Evolutionary conservation across 2,329 filamentous ascomycete species (phyloP).

Genomic region (Coniochaeta hoffmannii): DNA sequence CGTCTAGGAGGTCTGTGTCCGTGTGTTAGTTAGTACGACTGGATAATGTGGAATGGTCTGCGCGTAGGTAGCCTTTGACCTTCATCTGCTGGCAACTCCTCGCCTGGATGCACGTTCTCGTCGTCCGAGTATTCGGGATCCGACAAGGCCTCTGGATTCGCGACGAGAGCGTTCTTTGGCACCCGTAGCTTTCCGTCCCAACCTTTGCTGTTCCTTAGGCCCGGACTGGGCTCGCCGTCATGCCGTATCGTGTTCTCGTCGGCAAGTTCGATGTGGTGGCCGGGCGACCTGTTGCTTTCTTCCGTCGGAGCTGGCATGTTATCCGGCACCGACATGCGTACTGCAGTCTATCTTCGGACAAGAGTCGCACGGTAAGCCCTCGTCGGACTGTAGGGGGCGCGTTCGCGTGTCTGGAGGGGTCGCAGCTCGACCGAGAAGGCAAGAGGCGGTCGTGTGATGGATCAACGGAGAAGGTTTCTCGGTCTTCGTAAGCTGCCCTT

Average conservation of each 20-base stretch:
- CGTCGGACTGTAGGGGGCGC: too few species aligned
- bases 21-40: constrained; percentile 6
- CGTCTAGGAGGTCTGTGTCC: constrained; percentile 49
- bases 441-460: neutral
- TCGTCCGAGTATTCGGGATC: constrained; percentile 80
- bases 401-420: neutral
- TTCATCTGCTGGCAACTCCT: constrained; percentile 76
- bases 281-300: constrained; percentile 25
- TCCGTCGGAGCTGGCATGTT: constrained; percentile 34
- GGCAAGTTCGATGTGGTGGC: constrained; percentile 41
- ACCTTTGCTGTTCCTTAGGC: constrained; percentile 55
- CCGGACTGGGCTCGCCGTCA: constrained; percentile 35
- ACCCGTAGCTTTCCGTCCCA: constrained; percentile 82
- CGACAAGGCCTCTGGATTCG: constrained; percentile 74
- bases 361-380: too few species aligned
- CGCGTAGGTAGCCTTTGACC: constrained; percentile 39
- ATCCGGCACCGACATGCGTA: neutral
- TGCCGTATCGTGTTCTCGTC: constrained; percentile 31
- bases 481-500: neutral
- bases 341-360: neutral
- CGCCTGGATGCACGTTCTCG: constrained; percentile 59
- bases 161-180: constrained; percentile 59
- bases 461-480: neutral
- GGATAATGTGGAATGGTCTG: neutral
- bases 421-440: neutral